These are phyloP conservation scores for Sclerotinia minor DNA, from an alignment of 2,329 filamentous ascomycete genomes.

Conservation along the genomic window DNA sequence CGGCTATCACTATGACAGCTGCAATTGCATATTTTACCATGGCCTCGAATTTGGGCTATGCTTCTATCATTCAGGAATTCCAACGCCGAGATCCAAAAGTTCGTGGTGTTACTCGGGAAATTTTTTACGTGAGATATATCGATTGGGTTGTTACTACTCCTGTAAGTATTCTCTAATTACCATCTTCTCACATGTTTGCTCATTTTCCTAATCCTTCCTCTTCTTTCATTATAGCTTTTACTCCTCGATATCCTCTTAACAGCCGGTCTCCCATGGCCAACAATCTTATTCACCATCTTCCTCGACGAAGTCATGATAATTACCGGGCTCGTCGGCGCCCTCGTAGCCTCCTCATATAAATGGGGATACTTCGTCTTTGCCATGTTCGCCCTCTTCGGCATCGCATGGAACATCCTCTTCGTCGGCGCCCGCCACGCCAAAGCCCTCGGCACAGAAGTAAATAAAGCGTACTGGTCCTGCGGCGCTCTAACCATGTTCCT, in stretches of 20 bases:
- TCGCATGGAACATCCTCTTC: constrained; percentile 59
- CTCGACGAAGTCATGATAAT: constrained; percentile 67
- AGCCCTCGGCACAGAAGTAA: constrained; percentile 54
- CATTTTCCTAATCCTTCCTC: not conserved
- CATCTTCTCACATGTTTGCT: not conserved
- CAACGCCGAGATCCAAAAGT: constrained; percentile 47
- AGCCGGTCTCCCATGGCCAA: constrained; percentile 63
- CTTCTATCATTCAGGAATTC: constrained; percentile 63
- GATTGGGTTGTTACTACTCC: constrained; percentile 66
- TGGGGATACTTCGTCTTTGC: constrained; percentile 67
- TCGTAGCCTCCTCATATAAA: constrained; percentile 63
- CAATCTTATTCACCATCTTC: constrained; percentile 61
- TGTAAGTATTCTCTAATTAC: constrained; percentile 32
- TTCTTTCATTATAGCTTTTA: constrained; percentile 46
- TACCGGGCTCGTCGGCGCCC: constrained; percentile 64
- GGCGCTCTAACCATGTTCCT: constrained; percentile 60
- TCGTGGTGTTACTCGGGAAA: constrained; percentile 55
- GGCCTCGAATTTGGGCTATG: constrained; percentile 65
- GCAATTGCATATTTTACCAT: constrained; percentile 66
- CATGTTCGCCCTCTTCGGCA: constrained; percentile 55
- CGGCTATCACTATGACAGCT: constrained; percentile 57
- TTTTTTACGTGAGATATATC: constrained; percentile 68
- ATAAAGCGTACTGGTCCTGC: constrained; percentile 54
- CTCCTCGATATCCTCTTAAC: constrained; percentile 64
- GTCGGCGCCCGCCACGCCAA: constrained; percentile 58